phyloP scores from a whole-genome alignment of 2,329 filamentous ascomycete genomes.

The Leptodontidium sp. region DNA sequence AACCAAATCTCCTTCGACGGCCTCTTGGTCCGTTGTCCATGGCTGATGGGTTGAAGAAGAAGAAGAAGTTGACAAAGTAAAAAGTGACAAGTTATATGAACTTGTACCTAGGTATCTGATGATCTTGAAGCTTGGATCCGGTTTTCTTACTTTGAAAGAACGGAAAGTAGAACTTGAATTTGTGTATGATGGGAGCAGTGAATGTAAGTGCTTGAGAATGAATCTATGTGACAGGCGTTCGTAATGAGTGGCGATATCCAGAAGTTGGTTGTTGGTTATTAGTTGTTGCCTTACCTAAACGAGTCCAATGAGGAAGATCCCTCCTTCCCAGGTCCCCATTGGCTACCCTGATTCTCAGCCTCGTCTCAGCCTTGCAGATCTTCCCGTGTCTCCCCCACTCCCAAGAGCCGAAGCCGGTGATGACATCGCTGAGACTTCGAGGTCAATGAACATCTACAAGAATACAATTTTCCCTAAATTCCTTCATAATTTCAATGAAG shows the following conservation, averaged over 20 bases:
- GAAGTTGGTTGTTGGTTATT: conserved; percentile 4
- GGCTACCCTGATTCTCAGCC: not conserved
- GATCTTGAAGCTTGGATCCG: not conserved
- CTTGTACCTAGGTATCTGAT: not conserved
- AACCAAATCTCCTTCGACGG: conserved; percentile 6
- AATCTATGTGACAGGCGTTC: not conserved
- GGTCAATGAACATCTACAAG: not conserved
- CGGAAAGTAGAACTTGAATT: not conserved
- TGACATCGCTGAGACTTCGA: not conserved
- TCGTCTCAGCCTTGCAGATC: conserved; percentile 15
- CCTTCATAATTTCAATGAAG: not conserved
- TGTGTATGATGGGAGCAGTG: not conserved
- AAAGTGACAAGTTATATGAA: not conserved
- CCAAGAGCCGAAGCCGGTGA: not conserved
- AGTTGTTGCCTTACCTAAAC: conserved; percentile 12
- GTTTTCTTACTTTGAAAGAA: not conserved
- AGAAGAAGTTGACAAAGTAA: not conserved
- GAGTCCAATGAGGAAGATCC: not conserved
- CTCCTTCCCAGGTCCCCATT: not conserved
- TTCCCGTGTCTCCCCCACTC: not conserved
- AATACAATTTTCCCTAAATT: not conserved
- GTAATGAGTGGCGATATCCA: conserved; percentile 9
- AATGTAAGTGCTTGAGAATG: not conserved
- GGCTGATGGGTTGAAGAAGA: not conserved
- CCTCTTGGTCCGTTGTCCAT: conserved; percentile 7